Evolutionary conservation across 768 basidiomycete genomes (phyloP), one percentile per base, ranked within the genome.

Genomic region (Jaapia argillacea): DNA sequence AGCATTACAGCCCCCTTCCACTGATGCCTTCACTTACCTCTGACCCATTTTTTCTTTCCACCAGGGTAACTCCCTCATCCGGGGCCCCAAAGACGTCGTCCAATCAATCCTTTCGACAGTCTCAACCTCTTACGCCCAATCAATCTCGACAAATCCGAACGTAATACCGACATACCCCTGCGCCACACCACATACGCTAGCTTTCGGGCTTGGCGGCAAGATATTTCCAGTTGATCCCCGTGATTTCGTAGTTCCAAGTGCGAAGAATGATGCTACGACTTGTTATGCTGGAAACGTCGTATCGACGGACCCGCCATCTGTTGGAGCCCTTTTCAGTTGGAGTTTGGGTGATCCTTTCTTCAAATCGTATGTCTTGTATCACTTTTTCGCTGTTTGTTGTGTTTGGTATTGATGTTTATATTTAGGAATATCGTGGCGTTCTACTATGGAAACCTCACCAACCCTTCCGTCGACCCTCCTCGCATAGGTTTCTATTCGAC

Each of bases 41-140:
- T 6, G 46, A 27, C 36, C 24, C 14, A 33, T 31, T 25, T 21
- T 40, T n/a, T 10, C 24, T n/a, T n/a, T 42, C 36, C 16, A 23
- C 27, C 45, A 85, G 82, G 85, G 86, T 0, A 86, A 79, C 61
- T 85, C 84, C 6, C 70, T 85, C 35, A 68, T 89, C 42, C 81
- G 85, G 20, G 85, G 84, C 6, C 85, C 84, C 0, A 56, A 68
- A 4, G 85, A 88, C 47, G 69, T 85, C 6, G 62, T 88, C 10
- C 46, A 61, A 0, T 48, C 58, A n/a, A 79, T 86, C 42, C 48
- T 49, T 22, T 42, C 51, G 4, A 55, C 48, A n/a, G 57, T 81
- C 7, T 38, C 37, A 7, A 12, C 10, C 7, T 7, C 37, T 7
- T 38, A 38, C 21, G 31, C 31, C 16, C 10, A 33, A 16, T n/a